Evolutionary conservation across 1,284 basidiomycete species (phyloP).

Genomic region (Ceratobasidium sp.): DNA sequence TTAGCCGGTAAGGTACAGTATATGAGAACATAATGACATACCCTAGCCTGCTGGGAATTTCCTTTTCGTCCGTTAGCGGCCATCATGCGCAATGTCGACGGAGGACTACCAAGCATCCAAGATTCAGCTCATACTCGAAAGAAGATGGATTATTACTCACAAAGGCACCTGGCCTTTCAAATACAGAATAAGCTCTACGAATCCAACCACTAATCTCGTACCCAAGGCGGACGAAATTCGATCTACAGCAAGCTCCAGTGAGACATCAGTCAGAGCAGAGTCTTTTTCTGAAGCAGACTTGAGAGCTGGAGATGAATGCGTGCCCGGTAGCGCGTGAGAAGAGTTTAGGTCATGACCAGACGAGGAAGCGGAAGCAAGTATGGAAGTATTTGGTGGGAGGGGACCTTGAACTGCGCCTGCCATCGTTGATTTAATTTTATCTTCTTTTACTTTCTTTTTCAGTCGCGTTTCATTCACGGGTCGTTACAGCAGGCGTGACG

Average conservation of each 20-base stretch:
- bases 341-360: neutral
- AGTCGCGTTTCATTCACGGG: no score
- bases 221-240: slow-evolving; percentile 24
- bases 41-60: slow-evolving; percentile 25
- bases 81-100: slow-evolving; percentile 30
- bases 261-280: neutral
- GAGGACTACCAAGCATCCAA: slow-evolving; percentile 21
- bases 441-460: neutral
- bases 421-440: neutral
- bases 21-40: neutral
- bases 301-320: neutral
- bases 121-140: neutral
- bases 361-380: neutral
- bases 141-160: slow-evolving; percentile 18
- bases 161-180: slow-evolving; percentile 42
- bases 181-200: slow-evolving; percentile 28
- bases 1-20: neutral
- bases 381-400: neutral
- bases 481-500: neutral
- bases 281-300: neutral
- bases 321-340: neutral
- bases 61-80: slow-evolving; percentile 20
- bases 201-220: slow-evolving; percentile 29
- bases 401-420: neutral
- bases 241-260: neutral